Evolutionary conservation across 371 early-diverging fungal species (phyloP).

Genomic region (Haplosporangium sp.): DNA sequence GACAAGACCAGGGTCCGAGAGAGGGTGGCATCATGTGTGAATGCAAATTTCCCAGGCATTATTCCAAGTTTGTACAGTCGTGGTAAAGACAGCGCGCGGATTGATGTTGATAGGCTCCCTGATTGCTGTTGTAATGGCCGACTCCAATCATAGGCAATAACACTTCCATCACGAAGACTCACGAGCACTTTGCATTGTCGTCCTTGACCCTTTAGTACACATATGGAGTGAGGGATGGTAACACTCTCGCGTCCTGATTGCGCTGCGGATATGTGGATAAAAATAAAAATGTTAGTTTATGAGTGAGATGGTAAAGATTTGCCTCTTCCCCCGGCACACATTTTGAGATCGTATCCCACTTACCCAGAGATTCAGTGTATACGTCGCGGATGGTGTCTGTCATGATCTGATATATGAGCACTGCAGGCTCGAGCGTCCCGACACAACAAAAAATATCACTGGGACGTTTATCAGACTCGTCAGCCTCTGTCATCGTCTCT

Average conservation of each 20-base stretch:
- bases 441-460: slow-evolving; percentile 22
- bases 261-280: slow-evolving; percentile 1
- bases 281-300: background rate
- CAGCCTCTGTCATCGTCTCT: background rate
- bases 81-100: slow-evolving; percentile 12
- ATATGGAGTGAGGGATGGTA: slow-evolving; percentile 42
- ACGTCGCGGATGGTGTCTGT: slow-evolving; percentile 14
- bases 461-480: background rate
- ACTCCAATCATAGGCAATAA: slow-evolving; percentile 36
- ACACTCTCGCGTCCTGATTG: slow-evolving; percentile 34
- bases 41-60: slow-evolving; percentile 31
- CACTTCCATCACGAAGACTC: slow-evolving; percentile 44
- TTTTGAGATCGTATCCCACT: background rate
- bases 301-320: background rate
- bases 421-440: slow-evolving; percentile 42
- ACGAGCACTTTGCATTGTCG: slow-evolving; percentile 21
- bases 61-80: slow-evolving; percentile 34
- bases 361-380: slow-evolving; percentile 37
- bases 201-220: slow-evolving; percentile 13
- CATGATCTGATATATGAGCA: slow-evolving; percentile 21
- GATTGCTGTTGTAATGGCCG: background rate
- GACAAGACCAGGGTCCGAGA: slow-evolving; percentile 23
- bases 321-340: background rate
- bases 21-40: background rate
- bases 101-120: background rate